These are phyloP conservation scores for Penicillium ochrochloron DNA, from an alignment of 495 filamentous ascomycete genomes.

Conservation along the genomic window DNA sequence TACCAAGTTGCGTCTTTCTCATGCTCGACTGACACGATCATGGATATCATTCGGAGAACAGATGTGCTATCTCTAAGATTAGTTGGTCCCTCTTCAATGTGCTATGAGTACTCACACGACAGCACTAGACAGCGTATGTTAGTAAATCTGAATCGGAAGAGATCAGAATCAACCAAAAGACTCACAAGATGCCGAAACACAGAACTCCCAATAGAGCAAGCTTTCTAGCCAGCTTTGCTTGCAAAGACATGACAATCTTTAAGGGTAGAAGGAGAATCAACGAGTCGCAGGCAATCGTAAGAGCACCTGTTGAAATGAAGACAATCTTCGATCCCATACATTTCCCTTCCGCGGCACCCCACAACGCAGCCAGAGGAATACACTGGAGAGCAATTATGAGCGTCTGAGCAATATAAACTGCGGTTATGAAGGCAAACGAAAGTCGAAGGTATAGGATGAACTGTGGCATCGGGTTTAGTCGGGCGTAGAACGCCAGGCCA, in stretches of 20 bases:
- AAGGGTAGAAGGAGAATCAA: not conserved
- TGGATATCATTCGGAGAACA: conserved; percentile 20
- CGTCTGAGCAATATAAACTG: not conserved
- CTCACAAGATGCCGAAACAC: conserved; percentile 3
- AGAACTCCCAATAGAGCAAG: not conserved
- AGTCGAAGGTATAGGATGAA: conserved; percentile 13
- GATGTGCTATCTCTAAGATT: not conserved
- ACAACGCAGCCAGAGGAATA: conserved; percentile 1
- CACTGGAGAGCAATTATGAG: conserved; percentile 2
- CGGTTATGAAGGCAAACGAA: not conserved
- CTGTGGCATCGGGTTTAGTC: conserved; percentile 29
- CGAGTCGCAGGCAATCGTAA: conserved; percentile 7
- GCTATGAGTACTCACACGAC: not conserved
- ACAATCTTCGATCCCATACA: conserved; percentile 6
- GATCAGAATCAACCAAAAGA: not conserved
- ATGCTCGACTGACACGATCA: conserved; percentile 22
- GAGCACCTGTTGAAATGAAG: conserved; percentile 2
- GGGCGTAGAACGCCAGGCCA: conserved; percentile 28
- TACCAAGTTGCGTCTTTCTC: conserved; percentile 28
- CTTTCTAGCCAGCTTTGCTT: not conserved
- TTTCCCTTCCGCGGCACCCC: not conserved
- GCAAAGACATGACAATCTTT: not conserved
- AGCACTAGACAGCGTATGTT: not conserved
- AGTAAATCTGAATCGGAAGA: not conserved
- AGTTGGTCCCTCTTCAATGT: not conserved